Percentiles rank a stretch among this genome's conserved stretches.
Conservation (phyloP, 192 early-diverging fungal species). For the Chytriomyces sp. region DNA sequence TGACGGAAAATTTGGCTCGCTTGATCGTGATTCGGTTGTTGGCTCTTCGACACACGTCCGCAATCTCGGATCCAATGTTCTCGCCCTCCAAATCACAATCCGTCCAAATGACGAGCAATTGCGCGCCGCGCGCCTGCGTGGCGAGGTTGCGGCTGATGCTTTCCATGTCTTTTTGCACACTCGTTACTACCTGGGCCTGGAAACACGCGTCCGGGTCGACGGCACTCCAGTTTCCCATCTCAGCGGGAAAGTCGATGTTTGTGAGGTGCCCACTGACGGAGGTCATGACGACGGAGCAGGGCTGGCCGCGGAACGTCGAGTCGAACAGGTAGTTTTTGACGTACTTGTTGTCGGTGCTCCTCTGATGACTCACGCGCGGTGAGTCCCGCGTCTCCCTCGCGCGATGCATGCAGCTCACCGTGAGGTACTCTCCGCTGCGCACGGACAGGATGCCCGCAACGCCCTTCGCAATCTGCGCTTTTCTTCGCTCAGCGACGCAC, state of each 20-base stretch:
- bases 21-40: slow-evolving; percentile 72
- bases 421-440: slow-evolving; percentile 47
- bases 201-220: slow-evolving; percentile 68
- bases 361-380: slow-evolving; percentile 18
- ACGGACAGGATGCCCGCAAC: slow-evolving; percentile 69
- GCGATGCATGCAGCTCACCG: too few relatives aligned
- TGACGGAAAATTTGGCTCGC: slow-evolving; percentile 88
- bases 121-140: slow-evolving; percentile 58
- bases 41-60: slow-evolving; percentile 58
- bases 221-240: slow-evolving; percentile 64
- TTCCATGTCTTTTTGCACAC: slow-evolving; percentile 41
- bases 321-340: slow-evolving; percentile 83
- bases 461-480: slow-evolving; percentile 66
- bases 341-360: slow-evolving; percentile 57
- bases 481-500: background rate
- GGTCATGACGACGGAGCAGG: slow-evolving; percentile 76
- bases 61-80: slow-evolving; percentile 85
- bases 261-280: slow-evolving; percentile 80
- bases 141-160: slow-evolving; percentile 67
- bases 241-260: slow-evolving; percentile 64
- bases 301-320: slow-evolving; percentile 54
- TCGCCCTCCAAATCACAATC: slow-evolving; percentile 98
- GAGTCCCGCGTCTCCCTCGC: too few relatives aligned
- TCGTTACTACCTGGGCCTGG: slow-evolving; percentile 58
- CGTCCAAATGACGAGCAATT: slow-evolving; percentile 92